Conservation (phyloP, 2,329 filamentous ascomycete species). For the Aspergillus sp. region DNA sequence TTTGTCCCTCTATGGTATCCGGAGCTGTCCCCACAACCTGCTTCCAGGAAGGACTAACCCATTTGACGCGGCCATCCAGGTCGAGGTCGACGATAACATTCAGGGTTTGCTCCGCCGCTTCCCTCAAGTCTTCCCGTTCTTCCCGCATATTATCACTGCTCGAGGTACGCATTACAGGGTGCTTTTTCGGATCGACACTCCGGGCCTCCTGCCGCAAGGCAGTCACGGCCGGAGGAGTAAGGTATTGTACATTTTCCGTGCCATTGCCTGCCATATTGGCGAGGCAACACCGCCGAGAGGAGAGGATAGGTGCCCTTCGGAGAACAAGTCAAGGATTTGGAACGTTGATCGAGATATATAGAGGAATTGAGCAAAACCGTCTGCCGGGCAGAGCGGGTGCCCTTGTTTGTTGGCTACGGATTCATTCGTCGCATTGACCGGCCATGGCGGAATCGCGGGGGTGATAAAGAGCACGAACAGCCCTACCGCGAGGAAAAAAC, state of each 20-base stretch:
- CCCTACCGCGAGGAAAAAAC: slow-evolving; percentile 22
- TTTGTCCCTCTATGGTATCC: slow-evolving; percentile 70
- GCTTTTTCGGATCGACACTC: slow-evolving; percentile 33
- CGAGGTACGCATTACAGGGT: slow-evolving; percentile 61
- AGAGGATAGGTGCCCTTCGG: slow-evolving; percentile 8
- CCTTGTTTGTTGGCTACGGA: slow-evolving; percentile 39
- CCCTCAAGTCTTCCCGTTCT: slow-evolving; percentile 88
- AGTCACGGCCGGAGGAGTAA: slow-evolving; percentile 46
- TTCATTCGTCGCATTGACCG: slow-evolving; percentile 43
- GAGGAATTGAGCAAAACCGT: slow-evolving; percentile 37
- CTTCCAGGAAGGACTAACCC: slow-evolving; percentile 94
- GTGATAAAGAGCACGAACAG: slow-evolving; percentile 13
- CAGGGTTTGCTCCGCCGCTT: slow-evolving; percentile 92
- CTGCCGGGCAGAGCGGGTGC: slow-evolving; percentile 47
- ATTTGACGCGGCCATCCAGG: slow-evolving; percentile 84
- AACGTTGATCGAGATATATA: slow-evolving; percentile 7
- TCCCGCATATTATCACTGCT: slow-evolving; percentile 90
- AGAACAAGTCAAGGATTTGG: slow-evolving; percentile 7
- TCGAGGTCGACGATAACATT: slow-evolving; percentile 96
- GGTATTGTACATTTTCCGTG: slow-evolving; percentile 37
- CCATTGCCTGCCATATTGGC: slow-evolving; percentile 46
- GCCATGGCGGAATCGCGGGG: slow-evolving; percentile 34
- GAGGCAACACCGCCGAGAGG: slow-evolving; percentile 15
- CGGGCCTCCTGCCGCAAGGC: slow-evolving; percentile 47
- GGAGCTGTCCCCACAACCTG: slow-evolving; percentile 83